phyloP scores from a whole-genome alignment of 306 rosid genomes.

The Adenanthera pavonina region DNA sequence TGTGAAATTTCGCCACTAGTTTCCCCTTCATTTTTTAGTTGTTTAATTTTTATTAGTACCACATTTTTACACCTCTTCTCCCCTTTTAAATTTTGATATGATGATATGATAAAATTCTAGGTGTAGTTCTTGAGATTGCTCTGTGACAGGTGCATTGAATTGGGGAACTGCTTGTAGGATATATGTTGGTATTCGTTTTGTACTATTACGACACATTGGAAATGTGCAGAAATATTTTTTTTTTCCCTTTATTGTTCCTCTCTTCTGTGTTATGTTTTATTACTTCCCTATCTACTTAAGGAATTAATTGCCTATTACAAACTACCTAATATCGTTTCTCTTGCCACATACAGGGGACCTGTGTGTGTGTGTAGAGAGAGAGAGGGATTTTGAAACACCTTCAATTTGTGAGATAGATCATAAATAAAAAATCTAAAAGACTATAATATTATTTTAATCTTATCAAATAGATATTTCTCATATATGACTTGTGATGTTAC shows the following conservation, averaged over 20 bases:
- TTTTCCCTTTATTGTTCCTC: constrained; percentile 21
- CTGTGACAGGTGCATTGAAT: constrained; percentile 67
- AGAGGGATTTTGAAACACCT: too few relatives aligned
- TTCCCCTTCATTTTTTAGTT: constrained; percentile 50
- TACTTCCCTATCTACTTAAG: too few relatives aligned
- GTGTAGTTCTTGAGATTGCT: constrained; percentile 74
- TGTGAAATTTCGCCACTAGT: constrained; percentile 64
- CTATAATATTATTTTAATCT: too few relatives aligned
- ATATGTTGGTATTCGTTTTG: constrained; percentile 74
- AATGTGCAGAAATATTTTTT: constrained; percentile 82
- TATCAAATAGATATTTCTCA: too few relatives aligned
- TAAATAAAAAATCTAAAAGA: too few relatives aligned
- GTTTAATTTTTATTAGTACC: constrained; percentile 66
- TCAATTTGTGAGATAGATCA: too few relatives aligned
- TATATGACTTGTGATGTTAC: too few relatives aligned
- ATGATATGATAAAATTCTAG: constrained; percentile 61
- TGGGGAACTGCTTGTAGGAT: constrained; percentile 72
- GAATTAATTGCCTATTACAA: too few relatives aligned
- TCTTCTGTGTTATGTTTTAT: background rate
- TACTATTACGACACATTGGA: constrained; percentile 67
- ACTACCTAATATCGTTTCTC: too few relatives aligned
- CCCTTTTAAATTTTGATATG: constrained; percentile 49
- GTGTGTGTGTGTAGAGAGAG: too few relatives aligned
- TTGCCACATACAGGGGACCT: too few relatives aligned
- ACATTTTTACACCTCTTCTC: constrained; percentile 50